These are phyloP conservation scores for Apophysomyces elegans DNA, from an alignment of 371 early-diverging fungal genomes.

Conservation along the genomic window DNA sequence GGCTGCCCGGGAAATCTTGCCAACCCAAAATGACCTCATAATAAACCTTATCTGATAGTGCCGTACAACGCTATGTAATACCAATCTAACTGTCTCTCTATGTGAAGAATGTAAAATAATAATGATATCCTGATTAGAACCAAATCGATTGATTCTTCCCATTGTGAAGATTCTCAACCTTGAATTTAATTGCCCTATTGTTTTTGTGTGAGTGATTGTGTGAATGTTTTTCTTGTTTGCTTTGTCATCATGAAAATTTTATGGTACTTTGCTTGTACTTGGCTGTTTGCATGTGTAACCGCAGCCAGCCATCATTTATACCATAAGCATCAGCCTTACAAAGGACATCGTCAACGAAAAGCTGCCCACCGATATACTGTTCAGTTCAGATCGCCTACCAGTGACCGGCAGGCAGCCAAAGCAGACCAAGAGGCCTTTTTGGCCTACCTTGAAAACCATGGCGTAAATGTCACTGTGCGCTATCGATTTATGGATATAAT, in stretches of 20 bases:
- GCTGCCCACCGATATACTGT: conserved; percentile 21
- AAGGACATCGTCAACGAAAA: conserved; percentile 12
- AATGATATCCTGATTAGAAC: background rate
- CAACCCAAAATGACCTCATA: background rate
- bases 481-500: conserved; percentile 22
- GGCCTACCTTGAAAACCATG: conserved; percentile 16
- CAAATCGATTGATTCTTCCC: background rate
- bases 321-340: background rate
- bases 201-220: too few relatives aligned
- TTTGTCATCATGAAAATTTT: background rate
- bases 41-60: background rate
- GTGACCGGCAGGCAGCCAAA: conserved; percentile 10
- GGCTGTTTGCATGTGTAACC: background rate
- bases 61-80: background rate
- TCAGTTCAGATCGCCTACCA: conserved; percentile 20
- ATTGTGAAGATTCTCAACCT: too few relatives aligned
- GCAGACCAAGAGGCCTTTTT: conserved; percentile 24
- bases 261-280: background rate
- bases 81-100: background rate
- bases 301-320: background rate
- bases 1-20: background rate
- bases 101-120: background rate
- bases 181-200: too few relatives aligned
- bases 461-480: conserved; percentile 21
- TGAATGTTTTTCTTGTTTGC: background rate